Evolutionary conservation across 495 filamentous ascomycete genomes (phyloP).

Genomic region (Penicillium coffeae): DNA sequence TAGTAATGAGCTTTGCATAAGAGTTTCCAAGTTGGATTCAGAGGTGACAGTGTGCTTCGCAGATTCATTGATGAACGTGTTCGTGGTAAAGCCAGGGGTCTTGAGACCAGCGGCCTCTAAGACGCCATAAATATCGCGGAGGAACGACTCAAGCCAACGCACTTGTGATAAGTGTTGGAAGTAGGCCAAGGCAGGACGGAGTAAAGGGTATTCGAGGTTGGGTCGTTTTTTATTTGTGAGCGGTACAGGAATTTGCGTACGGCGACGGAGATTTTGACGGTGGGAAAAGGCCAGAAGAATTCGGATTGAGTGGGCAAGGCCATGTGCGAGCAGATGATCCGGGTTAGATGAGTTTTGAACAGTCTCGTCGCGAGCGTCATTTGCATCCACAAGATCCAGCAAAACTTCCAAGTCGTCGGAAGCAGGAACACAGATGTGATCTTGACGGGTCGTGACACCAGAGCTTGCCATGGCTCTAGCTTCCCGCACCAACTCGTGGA

Average conservation of each 20-base stretch:
- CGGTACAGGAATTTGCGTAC: conserved; percentile 59
- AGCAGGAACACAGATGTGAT: conserved; percentile 54
- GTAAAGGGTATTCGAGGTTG: conserved; percentile 53
- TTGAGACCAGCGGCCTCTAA: conserved; percentile 41
- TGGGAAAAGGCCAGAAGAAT: conserved; percentile 72
- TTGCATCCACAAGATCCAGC: conserved; percentile 63
- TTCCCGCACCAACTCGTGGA: conserved; percentile 84
- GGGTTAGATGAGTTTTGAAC: conserved; percentile 9
- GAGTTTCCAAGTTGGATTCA: conserved; percentile 30
- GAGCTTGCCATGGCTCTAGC: conserved; percentile 62
- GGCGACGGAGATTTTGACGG: conserved; percentile 58
- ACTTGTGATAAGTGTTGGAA: conserved; percentile 55
- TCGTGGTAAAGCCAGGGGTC: conserved; percentile 25
- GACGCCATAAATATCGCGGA: conserved; percentile 33
- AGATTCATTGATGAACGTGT: conserved; percentile 27
- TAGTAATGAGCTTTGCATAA: conserved; percentile 36
- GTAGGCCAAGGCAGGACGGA: conserved; percentile 63
- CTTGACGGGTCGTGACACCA: conserved; percentile 59
- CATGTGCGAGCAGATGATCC: conserved; percentile 48
- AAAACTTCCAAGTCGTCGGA: conserved; percentile 51
- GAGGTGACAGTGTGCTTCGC: conserved; percentile 1
- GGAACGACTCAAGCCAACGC: conserved; percentile 31
- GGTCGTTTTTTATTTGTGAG: conserved; percentile 48
- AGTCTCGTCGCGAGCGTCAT: conserved; percentile 25
- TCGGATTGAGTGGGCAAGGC: conserved; percentile 55